Base-by-base conservation (phyloP, 345 rosid species). In the Erysimum cheiranthoides region DNA sequence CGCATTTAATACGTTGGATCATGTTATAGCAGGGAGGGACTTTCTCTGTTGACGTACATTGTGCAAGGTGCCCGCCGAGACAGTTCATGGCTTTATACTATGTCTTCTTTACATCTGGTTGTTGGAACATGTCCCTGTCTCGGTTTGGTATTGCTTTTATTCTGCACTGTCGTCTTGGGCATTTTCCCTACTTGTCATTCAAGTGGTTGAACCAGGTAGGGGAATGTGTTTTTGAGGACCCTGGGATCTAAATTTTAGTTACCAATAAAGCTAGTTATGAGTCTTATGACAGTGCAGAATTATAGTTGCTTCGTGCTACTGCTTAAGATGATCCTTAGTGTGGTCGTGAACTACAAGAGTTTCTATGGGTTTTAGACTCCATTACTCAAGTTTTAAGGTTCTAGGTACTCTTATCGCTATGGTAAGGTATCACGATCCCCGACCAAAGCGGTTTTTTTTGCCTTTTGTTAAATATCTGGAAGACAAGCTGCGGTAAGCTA, bases 21-120 rank as follows among this genome's bases (percentile, higher is more conserved):
- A 67, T 86, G 84, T 82, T 84, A 63, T 63, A 79, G 86, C 87
- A 81, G 93, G 86, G 90, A 82, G 84, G 78, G 75, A 68, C 77
- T 73, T 76, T 86, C 50, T 80, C 82, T 75, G 64, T 76, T 67
- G 81, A 76, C 82, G 71, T 79, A 76, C 70, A 58, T 79, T 79
- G 66, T 84, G 79, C 80, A 73, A 81, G 86, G 85, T 75, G 79
- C 83, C 86, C 73, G 70, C 82, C 65, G 84, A 85, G 90, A 84
- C 86, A 85, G 90, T 58, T 63, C 83, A 81, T 81, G 78, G 76
- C 81, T 66, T 71, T 70, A 75, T 61, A 27, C 75, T 70, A 25
- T 73, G 66, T 70, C 80, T 76, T 62, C 64, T 76, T 68, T 61
- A 71, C 78, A 68, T 84, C 83, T 83, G 74, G 74, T 47, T 66